These are phyloP conservation scores for Scedosporium apiospermum DNA, from an alignment of 2,329 filamentous ascomycete species.

Conservation along the genomic window DNA sequence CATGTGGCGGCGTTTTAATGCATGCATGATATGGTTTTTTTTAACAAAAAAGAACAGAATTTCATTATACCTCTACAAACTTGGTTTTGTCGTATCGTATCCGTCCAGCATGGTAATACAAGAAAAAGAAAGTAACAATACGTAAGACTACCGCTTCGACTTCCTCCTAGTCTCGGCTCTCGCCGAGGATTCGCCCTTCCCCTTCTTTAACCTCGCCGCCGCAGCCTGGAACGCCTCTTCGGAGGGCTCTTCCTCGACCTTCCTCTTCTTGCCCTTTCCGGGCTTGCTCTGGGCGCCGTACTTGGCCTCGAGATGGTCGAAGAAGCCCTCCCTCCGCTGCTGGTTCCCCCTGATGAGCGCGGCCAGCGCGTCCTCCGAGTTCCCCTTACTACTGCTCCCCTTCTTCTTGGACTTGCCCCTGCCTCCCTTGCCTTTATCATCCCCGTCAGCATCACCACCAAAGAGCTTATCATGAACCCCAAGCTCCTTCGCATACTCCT, in stretches of 20 bases:
- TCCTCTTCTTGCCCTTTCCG: conserved; percentile 43
- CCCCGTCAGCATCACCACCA: conserved; percentile 19
- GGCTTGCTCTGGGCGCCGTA: conserved; percentile 42
- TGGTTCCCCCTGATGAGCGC: conserved; percentile 68
- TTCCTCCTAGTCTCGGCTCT: not conserved
- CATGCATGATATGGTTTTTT: not conserved
- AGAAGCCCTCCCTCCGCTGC: conserved; percentile 52
- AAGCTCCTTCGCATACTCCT: conserved; percentile 64
- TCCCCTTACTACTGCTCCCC: conserved; percentile 15
- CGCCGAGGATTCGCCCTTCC: conserved; percentile 12
- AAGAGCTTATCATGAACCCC: conserved; percentile 65
- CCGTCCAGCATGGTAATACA: too few relatives aligned
- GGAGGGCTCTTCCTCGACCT: conserved; percentile 53
- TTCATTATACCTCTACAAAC: not conserved
- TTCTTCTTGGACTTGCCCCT: conserved; percentile 22
- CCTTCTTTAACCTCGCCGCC: conserved; percentile 37
- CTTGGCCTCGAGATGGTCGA: conserved; percentile 69
- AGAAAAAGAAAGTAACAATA: not conserved
- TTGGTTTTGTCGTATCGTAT: not conserved
- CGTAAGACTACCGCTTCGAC: not conserved
- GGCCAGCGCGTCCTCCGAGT: conserved; percentile 49
- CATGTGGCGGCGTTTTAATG: conserved; percentile 1
- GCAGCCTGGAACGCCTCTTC: conserved; percentile 53
- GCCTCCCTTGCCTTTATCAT: conserved; percentile 33
- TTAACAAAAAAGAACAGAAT: not conserved